phyloP scores from a whole-genome alignment of 768 basidiomycete genomes.

The Coprinopsis strossmayeri region DNA sequence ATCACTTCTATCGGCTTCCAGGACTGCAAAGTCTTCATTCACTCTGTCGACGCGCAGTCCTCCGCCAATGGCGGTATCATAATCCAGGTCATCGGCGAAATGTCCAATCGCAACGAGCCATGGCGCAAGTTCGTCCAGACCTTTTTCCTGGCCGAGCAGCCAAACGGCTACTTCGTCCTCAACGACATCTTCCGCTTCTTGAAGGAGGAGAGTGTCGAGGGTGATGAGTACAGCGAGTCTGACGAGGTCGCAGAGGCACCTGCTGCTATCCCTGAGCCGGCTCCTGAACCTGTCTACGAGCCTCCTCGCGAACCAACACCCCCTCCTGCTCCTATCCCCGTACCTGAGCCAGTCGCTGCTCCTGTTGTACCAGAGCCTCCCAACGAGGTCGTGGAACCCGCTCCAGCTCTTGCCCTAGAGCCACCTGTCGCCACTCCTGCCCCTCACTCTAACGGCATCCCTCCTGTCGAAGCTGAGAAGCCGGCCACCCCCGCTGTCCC shows the following conservation, averaged over 20 bases:
- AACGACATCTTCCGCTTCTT: conserved; percentile 99
- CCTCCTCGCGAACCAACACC: conserved; percentile 25
- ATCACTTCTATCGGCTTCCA: conserved; percentile 91
- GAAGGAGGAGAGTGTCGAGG: conserved; percentile 88
- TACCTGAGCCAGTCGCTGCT: conserved; percentile 27
- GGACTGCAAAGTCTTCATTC: conserved; percentile 98
- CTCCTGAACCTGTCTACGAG: conserved; percentile 6
- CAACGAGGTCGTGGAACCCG: conserved; percentile 25
- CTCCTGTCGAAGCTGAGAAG: conserved; percentile 31
- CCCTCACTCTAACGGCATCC: conserved; percentile 29
- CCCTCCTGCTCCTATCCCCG: conserved; percentile 25
- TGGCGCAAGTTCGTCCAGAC: conserved; percentile 99
- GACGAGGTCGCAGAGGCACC: conserved; percentile 28
- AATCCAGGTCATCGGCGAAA: conserved; percentile 99
- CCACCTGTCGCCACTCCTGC: conserved; percentile 16
- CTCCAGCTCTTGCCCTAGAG: conserved; percentile 25
- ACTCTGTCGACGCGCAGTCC: conserved; percentile 96
- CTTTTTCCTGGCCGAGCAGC: conserved; percentile 99
- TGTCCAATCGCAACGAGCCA: conserved; percentile 85
- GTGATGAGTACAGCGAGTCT: conserved; percentile 56
- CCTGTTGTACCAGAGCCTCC: conserved; percentile 30
- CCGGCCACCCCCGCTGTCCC: conserved; percentile 19
- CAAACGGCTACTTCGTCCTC: conserved; percentile 98
- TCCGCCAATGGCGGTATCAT: conserved; percentile 94
- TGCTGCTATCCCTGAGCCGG: conserved; percentile 23